phyloP scores from a whole-genome alignment of 2,329 filamentous ascomycete genomes.

The Neonectria magnoliae region DNA sequence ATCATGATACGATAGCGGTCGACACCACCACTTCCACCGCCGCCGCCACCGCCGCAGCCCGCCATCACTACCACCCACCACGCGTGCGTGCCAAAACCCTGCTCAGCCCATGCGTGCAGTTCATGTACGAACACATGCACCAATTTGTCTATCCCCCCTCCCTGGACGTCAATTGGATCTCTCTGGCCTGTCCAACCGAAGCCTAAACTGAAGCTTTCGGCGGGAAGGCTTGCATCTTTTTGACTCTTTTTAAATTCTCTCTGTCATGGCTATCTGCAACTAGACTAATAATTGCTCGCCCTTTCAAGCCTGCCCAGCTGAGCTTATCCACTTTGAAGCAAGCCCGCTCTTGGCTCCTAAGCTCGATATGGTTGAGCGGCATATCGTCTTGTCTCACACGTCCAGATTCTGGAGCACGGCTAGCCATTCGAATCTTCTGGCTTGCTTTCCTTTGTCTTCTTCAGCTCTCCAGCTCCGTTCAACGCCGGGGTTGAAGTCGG shows the following conservation, averaged over 20 bases:
- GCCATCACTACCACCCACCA: slow-evolving; percentile 21
- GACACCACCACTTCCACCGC: slow-evolving; percentile 15
- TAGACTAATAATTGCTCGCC: not conserved
- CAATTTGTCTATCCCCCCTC: slow-evolving; percentile 18
- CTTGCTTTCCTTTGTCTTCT: not conserved
- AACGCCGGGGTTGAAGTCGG: slow-evolving; percentile 26
- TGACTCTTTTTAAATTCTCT: too few species aligned
- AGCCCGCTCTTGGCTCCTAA: slow-evolving; percentile 25
- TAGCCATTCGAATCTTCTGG: slow-evolving; percentile 3
- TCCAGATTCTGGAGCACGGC: not conserved
- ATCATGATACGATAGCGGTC: slow-evolving; percentile 13
- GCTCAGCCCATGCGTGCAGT: slow-evolving; percentile 40
- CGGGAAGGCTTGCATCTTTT: slow-evolving; percentile 3
- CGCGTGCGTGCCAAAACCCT: slow-evolving; percentile 17
- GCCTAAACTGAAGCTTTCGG: slow-evolving; percentile 35
- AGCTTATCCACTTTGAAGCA: slow-evolving; percentile 22
- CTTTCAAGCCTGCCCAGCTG: slow-evolving; percentile 34
- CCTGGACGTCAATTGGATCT: slow-evolving; percentile 15
- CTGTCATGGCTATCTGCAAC: not conserved
- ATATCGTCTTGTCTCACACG: slow-evolving; percentile 14
- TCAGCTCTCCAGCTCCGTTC: slow-evolving; percentile 21
- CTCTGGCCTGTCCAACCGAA: not conserved
- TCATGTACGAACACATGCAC: slow-evolving; percentile 35
- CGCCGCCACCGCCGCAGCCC: not conserved
- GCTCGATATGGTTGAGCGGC: slow-evolving; percentile 1